Conservation (phyloP, 148 eudicot genomes). For the Simmondsia chinensis region DNA sequence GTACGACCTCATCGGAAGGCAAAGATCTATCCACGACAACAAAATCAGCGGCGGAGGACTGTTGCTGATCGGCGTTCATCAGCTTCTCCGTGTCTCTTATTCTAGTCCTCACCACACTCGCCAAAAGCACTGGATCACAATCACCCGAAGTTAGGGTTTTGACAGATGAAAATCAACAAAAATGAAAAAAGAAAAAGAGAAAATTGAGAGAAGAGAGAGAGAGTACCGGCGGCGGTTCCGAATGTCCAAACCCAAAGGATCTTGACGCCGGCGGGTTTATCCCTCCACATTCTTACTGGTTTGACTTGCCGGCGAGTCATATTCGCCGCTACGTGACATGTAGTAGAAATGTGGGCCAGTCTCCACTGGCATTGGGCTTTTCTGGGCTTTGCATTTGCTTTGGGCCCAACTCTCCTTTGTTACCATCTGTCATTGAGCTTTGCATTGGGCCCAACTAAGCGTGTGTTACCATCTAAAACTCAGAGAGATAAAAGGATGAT, state of each 20-base stretch:
- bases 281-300: slow-evolving; percentile 32
- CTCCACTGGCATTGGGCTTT: no score
- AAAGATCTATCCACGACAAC: slow-evolving; percentile 9
- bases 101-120: slow-evolving; percentile 50
- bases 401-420: no score
- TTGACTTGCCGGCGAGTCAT: no score
- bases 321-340: no score
- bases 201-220: not conserved
- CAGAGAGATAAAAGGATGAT: no score
- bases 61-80: slow-evolving; percentile 20
- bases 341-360: no score
- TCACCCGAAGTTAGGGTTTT: not conserved
- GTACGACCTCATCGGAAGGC: slow-evolving; percentile 19
- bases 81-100: slow-evolving; percentile 56
- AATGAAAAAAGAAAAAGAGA: not conserved
- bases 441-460: no score
- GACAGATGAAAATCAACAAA: not conserved
- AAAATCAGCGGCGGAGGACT: slow-evolving; percentile 9
- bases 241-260: slow-evolving; percentile 89
- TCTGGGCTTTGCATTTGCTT: no score
- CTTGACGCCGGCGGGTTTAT: slow-evolving; percentile 72
- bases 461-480: no score
- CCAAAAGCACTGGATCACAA: slow-evolving; percentile 43
- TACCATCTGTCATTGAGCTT: no score
- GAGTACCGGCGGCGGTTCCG: slow-evolving; percentile 66